phyloP scores from a whole-genome alignment of 495 filamentous ascomycete species.

The Aspergillus taichungensis region DNA sequence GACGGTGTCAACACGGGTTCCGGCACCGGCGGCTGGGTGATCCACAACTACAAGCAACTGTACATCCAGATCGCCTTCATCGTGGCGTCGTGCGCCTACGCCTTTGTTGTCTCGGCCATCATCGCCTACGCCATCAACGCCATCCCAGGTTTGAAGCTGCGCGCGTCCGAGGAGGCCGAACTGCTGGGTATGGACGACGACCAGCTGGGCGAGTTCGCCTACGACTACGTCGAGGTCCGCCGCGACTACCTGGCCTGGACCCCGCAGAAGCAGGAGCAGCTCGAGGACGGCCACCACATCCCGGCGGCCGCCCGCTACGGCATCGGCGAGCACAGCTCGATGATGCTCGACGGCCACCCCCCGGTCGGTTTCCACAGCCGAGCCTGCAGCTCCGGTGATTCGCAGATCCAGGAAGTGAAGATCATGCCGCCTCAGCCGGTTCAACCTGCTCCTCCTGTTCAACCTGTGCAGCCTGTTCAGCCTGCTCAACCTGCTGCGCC shows the following conservation, averaged over 20 bases:
- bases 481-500: too few relatives aligned
- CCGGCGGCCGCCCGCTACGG: slow-evolving; percentile 68
- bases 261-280: slow-evolving; percentile 65
- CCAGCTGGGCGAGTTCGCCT: slow-evolving; percentile 96
- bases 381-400: slow-evolving; percentile 26
- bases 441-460: slow-evolving; percentile 18
- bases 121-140: slow-evolving; percentile 79
- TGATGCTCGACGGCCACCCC: slow-evolving; percentile 55
- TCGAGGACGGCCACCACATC: slow-evolving; percentile 51
- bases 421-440: slow-evolving; percentile 6
- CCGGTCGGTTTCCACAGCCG: slow-evolving; percentile 42
- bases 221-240: slow-evolving; percentile 98
- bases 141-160: slow-evolving; percentile 83
- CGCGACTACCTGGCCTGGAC: slow-evolving; percentile 98
- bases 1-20: slow-evolving; percentile 83
- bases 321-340: slow-evolving; percentile 66
- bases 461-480: too few relatives aligned
- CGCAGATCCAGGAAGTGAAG: slow-evolving; percentile 33
- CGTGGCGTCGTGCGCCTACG: slow-evolving; percentile 61
- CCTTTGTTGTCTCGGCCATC: slow-evolving; percentile 76
- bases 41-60: slow-evolving; percentile 81
- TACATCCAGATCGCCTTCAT: slow-evolving; percentile 92
- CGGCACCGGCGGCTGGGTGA: slow-evolving; percentile 68
- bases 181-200: slow-evolving; percentile 98
- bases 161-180: slow-evolving; percentile 92